A percentile compares a stretch with the other conserved stretches of the same genome.
These are phyloP conservation scores for Candida pseudofarinosa DNA, from an alignment of 805 yeast species.

Conservation along the genomic window DNA sequence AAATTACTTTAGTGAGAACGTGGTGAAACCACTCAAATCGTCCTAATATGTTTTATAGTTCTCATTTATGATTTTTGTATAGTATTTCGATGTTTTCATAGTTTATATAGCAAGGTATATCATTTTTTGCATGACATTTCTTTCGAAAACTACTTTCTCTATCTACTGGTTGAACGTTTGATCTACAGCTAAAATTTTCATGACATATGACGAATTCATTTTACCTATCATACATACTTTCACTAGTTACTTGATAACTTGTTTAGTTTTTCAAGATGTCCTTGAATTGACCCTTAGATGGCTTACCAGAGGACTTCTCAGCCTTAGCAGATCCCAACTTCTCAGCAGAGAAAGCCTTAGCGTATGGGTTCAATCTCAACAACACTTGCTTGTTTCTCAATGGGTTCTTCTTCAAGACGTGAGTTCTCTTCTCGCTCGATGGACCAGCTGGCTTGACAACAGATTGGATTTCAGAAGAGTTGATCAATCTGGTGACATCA, in stretches of 20 bases:
- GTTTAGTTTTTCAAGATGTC: slow-evolving; percentile 55
- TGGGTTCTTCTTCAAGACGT: slow-evolving; percentile 97
- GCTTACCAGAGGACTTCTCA: slow-evolving; percentile 56
- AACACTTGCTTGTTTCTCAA: slow-evolving; percentile 96
- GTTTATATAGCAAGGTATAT: not conserved
- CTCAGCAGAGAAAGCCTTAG: slow-evolving; percentile 92
- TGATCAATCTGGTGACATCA: slow-evolving; percentile 94
- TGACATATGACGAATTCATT: not conserved
- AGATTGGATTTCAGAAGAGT: slow-evolving; percentile 98
- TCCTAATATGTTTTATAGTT: not conserved
- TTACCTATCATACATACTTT: not conserved
- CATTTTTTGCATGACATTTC: not conserved
- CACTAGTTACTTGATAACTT: not conserved
- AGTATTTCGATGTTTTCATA: not conserved
- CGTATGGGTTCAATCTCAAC: slow-evolving; percentile 99
- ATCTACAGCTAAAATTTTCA: not conserved
- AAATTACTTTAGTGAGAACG: slow-evolving; percentile 41
- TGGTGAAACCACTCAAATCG: slow-evolving; percentile 27
- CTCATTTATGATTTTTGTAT: not conserved
- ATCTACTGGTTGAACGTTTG: too few species aligned
- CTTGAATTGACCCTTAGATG: slow-evolving; percentile 69
- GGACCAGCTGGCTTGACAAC: slow-evolving; percentile 96
- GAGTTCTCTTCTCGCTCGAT: slow-evolving; percentile 86
- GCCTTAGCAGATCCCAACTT: slow-evolving; percentile 83
- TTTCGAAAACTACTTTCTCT: not conserved